Conservation (phyloP, 139 green algal genomes). For the Diplosphaera chodatii region DNA sequence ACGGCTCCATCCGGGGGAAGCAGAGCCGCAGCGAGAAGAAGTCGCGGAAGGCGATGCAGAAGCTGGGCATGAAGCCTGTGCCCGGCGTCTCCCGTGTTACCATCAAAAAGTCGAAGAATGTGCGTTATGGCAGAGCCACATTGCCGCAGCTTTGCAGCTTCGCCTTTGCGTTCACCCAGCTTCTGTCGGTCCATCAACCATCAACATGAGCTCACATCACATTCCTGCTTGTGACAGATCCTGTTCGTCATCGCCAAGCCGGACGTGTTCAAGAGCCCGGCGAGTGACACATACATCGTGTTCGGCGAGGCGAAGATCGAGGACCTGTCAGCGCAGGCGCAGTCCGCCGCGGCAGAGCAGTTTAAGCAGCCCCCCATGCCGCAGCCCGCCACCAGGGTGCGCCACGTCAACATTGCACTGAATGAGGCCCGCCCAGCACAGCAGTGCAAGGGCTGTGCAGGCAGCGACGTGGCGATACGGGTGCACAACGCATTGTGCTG, state of each 20-base stretch:
- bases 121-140: too few relatives aligned
- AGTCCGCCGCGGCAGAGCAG: conserved; percentile 73
- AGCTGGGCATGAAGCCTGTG: conserved; percentile 98
- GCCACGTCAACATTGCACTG: neutral
- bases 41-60: conserved; percentile 95
- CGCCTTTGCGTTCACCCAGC: too few relatives aligned
- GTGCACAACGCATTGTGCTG: too few relatives aligned
- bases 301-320: conserved; percentile 99
- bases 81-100: conserved; percentile 85
- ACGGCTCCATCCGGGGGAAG: conserved; percentile 58
- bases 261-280: conserved; percentile 96
- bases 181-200: too few relatives aligned
- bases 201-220: too few relatives aligned
- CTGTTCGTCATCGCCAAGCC: conserved; percentile 96
- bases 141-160: too few relatives aligned
- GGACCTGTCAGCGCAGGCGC: conserved; percentile 85
- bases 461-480: too few relatives aligned
- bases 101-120: conserved; percentile 98
- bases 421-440: too few relatives aligned
- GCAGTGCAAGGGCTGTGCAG: too few relatives aligned
- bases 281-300: conserved; percentile 97
- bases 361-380: conserved; percentile 50
- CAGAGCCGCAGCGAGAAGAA: conserved; percentile 98
- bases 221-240: too few relatives aligned
- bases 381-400: conserved; percentile 4